Percentiles rank a stretch among this genome's conserved stretches.
Evolutionary conservation across 306 rosid genomes (phyloP).

Genomic region (Erythrophleum fordii): DNA sequence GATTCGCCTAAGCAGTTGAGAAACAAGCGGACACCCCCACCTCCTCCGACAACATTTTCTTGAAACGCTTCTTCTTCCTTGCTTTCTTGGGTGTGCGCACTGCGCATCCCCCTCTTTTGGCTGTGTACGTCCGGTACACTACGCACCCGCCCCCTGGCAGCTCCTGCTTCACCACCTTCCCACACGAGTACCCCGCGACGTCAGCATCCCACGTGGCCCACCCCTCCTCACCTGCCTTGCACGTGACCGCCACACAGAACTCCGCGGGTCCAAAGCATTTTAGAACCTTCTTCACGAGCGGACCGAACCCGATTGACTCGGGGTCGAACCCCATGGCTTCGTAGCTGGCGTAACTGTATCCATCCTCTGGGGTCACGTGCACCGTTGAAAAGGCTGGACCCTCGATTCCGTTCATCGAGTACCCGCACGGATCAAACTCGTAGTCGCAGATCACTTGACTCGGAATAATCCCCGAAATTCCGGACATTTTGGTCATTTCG

Average conservation of each 20-base stretch:
- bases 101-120: constrained; percentile 15
- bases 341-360: constrained; percentile 67
- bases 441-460: constrained; percentile 57
- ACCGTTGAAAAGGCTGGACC: constrained; percentile 62
- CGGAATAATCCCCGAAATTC: constrained; percentile 48
- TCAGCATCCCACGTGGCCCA: constrained; percentile 43
- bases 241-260: constrained; percentile 57
- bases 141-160: constrained; percentile 51
- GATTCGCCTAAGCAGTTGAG: not conserved
- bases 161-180: constrained; percentile 50
- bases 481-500: constrained; percentile 60
- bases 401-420: constrained; percentile 70
- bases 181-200: constrained; percentile 58
- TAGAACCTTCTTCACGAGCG: constrained; percentile 37
- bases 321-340: constrained; percentile 54
- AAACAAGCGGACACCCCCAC: constrained; percentile 29
- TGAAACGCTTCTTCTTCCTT: constrained; percentile 14
- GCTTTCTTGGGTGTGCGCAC: constrained; percentile 9
- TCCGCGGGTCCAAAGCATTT: constrained; percentile 52
- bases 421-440: constrained; percentile 70
- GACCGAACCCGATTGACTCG: not conserved
- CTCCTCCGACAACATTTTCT: constrained; percentile 29
- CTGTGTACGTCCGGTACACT: constrained; percentile 42
- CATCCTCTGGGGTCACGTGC: constrained; percentile 79
- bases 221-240: constrained; percentile 23